Evolutionary conservation across 768 basidiomycete genomes (phyloP).

Genomic region (Hericium coralloides): DNA sequence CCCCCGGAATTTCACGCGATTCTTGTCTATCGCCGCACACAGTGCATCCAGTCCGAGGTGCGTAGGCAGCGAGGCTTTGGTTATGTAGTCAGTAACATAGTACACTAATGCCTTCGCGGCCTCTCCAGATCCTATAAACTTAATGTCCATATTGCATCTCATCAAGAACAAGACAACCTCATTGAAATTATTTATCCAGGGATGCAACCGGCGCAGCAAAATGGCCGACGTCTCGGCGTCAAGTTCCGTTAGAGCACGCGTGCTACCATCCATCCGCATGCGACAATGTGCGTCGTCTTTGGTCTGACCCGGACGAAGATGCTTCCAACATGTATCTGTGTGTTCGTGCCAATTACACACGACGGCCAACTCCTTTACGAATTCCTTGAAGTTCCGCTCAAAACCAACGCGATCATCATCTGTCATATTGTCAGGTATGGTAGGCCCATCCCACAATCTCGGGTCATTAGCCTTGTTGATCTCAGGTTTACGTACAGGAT

Average conservation of each 20-base stretch:
- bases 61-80: slow-evolving; percentile 31
- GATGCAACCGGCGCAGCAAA: slow-evolving; percentile 9
- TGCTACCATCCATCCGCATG: slow-evolving; percentile 11
- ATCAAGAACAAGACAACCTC: slow-evolving; percentile 12
- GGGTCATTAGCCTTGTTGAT: too few species aligned
- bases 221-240: slow-evolving; percentile 26
- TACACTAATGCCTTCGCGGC: slow-evolving; percentile 33
- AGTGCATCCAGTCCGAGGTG: slow-evolving; percentile 22
- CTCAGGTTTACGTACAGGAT: neutral
- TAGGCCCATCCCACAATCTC: too few species aligned
- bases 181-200: slow-evolving; percentile 35
- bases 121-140: slow-evolving; percentile 33
- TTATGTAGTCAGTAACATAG: slow-evolving; percentile 42
- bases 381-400: neutral
- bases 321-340: slow-evolving; percentile 29
- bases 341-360: slow-evolving; percentile 27
- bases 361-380: slow-evolving; percentile 10
- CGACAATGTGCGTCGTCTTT: slow-evolving; percentile 8
- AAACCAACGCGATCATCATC: too few species aligned
- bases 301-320: slow-evolving; percentile 16
- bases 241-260: slow-evolving; percentile 11
- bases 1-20: neutral
- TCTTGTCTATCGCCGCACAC: neutral
- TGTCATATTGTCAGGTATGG: too few species aligned
- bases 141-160: slow-evolving; percentile 39